A percentile compares a stretch with the other conserved stretches of the same genome.
phyloP scores from a whole-genome alignment of 768 basidiomycete genomes.

The Coprinopsis sp. region DNA sequence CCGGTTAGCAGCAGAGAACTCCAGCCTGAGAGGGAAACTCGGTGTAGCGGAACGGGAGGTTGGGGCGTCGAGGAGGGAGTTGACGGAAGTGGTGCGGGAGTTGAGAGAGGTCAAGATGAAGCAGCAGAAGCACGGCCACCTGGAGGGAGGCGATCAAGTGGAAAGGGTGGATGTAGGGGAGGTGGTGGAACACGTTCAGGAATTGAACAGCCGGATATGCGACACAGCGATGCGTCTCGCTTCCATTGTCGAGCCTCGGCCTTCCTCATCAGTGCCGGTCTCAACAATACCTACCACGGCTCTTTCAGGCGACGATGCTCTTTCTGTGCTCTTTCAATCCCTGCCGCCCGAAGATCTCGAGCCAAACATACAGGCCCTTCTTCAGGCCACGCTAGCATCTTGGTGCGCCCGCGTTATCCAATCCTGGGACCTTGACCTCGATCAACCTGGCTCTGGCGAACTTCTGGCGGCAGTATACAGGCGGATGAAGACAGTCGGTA shows the following conservation, averaged over 20 bases:
- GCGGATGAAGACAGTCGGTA: conserved; percentile 6
- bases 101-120: too few relatives aligned
- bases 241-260: too few relatives aligned
- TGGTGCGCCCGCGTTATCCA: conserved; percentile 6
- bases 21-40: neutral
- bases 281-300: too few relatives aligned
- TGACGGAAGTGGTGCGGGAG: neutral
- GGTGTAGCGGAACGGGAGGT: neutral
- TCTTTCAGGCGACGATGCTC: neutral
- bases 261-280: too few relatives aligned
- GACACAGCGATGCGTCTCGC: neutral
- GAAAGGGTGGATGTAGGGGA: neutral
- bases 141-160: too few relatives aligned
- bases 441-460: neutral
- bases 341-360: neutral
- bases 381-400: neutral
- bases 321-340: neutral
- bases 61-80: neutral
- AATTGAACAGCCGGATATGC: neutral
- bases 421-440: conserved; percentile 1
- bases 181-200: neutral
- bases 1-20: neutral
- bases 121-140: neutral
- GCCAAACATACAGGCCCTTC: neutral
- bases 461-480: conserved; percentile 1